Evolutionary conservation across 805 yeast species (phyloP).

Genomic region (Dipodascus albidus): DNA sequence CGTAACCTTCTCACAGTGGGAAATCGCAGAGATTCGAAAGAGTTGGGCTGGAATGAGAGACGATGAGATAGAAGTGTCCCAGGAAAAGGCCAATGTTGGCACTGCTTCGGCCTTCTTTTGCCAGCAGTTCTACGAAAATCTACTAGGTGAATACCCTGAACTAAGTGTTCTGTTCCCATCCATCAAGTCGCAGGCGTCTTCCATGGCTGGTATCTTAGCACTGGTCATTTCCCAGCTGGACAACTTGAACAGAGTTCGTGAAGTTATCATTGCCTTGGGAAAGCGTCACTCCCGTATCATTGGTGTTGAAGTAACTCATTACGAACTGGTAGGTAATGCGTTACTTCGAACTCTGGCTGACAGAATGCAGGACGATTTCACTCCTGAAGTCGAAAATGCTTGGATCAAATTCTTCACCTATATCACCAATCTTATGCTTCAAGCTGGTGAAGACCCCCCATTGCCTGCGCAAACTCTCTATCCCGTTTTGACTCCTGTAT

Average conservation of each 20-base stretch:
- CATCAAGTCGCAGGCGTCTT: slow-evolving; percentile 64
- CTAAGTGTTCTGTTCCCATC: slow-evolving; percentile 62
- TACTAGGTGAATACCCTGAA: slow-evolving; percentile 47
- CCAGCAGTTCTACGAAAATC: slow-evolving; percentile 62
- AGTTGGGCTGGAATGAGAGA: slow-evolving; percentile 16
- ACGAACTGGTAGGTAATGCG: slow-evolving; percentile 21
- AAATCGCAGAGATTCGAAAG: slow-evolving; percentile 10
- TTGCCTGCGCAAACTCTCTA: slow-evolving; percentile 11
- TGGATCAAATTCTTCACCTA: slow-evolving; percentile 23
- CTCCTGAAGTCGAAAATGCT: slow-evolving; percentile 20
- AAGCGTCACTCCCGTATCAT: slow-evolving; percentile 66
- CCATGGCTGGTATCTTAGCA: slow-evolving; percentile 69
- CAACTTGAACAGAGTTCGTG: slow-evolving; percentile 44
- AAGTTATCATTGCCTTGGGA: slow-evolving; percentile 50
- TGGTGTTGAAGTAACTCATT: slow-evolving; percentile 41
- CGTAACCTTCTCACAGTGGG: slow-evolving; percentile 11
- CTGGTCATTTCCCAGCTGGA: slow-evolving; percentile 57
- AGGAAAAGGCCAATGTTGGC: slow-evolving; percentile 15
- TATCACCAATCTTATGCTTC: slow-evolving; percentile 20
- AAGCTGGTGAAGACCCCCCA: slow-evolving; percentile 26
- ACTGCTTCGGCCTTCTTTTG: slow-evolving; percentile 55
- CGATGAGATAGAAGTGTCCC: slow-evolving; percentile 12
- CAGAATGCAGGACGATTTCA: slow-evolving; percentile 16
- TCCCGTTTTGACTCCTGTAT: slow-evolving; percentile 11
- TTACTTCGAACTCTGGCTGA: slow-evolving; percentile 18